Conservation (phyloP, 2,329 filamentous ascomycete species). For the Raffaelea albimanens region DNA sequence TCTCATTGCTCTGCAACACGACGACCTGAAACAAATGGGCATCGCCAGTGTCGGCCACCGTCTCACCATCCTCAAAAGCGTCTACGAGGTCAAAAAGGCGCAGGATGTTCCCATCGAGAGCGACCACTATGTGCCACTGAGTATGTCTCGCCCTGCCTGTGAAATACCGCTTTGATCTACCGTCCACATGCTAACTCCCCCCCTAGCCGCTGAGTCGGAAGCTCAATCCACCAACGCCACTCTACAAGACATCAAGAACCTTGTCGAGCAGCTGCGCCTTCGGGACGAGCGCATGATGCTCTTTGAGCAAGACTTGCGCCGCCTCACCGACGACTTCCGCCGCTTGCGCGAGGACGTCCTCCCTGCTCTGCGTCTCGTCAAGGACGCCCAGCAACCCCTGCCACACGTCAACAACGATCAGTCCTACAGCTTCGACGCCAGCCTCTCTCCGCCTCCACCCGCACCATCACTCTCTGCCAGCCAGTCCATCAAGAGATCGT, state of each 20-base stretch:
- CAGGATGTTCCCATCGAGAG: constrained; percentile 86
- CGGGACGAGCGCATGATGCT: constrained; percentile 84
- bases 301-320: constrained; percentile 73
- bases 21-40: constrained; percentile 92
- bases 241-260: constrained; percentile 82
- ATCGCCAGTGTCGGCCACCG: constrained; percentile 89
- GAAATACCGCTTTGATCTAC: too few species aligned
- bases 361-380: constrained; percentile 79
- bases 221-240: constrained; percentile 79
- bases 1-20: constrained; percentile 77
- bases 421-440: constrained; percentile 32
- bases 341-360: constrained; percentile 85
- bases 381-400: constrained; percentile 83
- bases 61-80: constrained; percentile 86
- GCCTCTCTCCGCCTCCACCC: constrained; percentile 10
- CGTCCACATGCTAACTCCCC: neutral
- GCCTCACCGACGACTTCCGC: constrained; percentile 79
- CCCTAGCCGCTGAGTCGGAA: constrained; percentile 75
- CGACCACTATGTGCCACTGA: constrained; percentile 87
- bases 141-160: too few species aligned
- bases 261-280: constrained; percentile 81
- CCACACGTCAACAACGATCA: constrained; percentile 42
- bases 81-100: constrained; percentile 92
- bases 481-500: constrained; percentile 53
- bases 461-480: constrained; percentile 31